Percentiles rank a stretch among this genome's conserved stretches.
Evolutionary conservation across 208 protist species (phyloP).

Genomic region (Porcisia deanei): DNA sequence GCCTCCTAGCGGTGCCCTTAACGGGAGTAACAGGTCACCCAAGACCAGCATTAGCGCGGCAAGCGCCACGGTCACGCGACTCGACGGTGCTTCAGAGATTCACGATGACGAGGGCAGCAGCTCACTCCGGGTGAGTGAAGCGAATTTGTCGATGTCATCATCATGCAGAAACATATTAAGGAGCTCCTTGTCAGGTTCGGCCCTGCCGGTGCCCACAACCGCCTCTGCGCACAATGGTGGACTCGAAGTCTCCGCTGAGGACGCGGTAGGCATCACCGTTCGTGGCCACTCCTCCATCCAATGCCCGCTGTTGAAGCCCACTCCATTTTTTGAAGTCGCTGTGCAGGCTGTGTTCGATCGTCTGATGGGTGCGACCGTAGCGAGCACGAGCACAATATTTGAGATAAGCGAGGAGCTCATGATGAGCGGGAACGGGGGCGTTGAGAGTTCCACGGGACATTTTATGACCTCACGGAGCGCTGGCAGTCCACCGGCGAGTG

Average conservation of each 20-base stretch:
- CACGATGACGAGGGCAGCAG: not conserved
- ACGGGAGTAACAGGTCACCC: not conserved
- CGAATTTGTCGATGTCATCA: not conserved
- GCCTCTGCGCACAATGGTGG: not conserved
- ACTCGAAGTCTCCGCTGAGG: conserved; percentile 52
- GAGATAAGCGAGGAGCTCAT: conserved; percentile 33
- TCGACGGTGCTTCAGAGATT: not conserved
- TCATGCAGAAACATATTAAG: not conserved
- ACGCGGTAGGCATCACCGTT: conserved; percentile 70
- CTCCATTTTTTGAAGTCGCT: conserved; percentile 52
- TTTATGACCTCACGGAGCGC: not conserved
- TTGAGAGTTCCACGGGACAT: not conserved
- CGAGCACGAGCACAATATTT: conserved; percentile 30
- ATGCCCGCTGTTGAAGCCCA: conserved; percentile 43
- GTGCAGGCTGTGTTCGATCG: conserved; percentile 71
- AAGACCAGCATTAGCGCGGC: not conserved
- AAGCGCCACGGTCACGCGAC: not conserved
- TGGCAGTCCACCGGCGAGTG: not conserved
- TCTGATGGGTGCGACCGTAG: conserved; percentile 59
- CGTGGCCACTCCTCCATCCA: conserved; percentile 66
- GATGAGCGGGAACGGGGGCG: not conserved
- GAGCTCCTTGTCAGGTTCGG: not conserved
- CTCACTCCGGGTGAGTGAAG: not conserved
- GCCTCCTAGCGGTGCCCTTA: not conserved
- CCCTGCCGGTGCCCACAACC: not conserved